phyloP scores from a whole-genome alignment of 768 basidiomycete genomes.

The Suillus decipiens region DNA sequence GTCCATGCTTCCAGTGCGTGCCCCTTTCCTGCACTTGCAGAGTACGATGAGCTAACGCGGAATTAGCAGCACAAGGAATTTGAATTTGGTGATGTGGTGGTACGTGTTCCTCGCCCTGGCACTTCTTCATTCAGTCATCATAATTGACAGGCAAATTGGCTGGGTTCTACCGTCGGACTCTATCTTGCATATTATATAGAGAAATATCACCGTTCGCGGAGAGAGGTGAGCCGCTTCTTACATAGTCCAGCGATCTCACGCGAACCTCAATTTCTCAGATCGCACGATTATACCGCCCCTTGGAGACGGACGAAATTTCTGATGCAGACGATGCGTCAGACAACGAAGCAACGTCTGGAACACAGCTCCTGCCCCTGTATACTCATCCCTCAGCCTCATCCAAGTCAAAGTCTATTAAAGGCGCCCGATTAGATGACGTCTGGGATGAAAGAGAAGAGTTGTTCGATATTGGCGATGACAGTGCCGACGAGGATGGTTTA shows the following conservation, averaged over 20 bases:
- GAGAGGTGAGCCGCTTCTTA: constrained; percentile 54
- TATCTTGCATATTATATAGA: constrained; percentile 69
- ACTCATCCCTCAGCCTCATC: constrained; percentile 18
- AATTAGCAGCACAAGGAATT: constrained; percentile 73
- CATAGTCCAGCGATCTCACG: background rate
- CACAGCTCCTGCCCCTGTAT: constrained; percentile 63
- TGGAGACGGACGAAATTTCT: constrained; percentile 51
- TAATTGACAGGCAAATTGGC: constrained; percentile 65
- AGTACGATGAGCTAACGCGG: constrained; percentile 9
- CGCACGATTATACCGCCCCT: constrained; percentile 73
- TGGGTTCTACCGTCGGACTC: constrained; percentile 72
- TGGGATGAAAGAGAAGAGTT: constrained; percentile 82
- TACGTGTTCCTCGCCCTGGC: constrained; percentile 36
- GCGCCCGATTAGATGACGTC: constrained; percentile 53
- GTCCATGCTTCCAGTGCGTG: constrained; percentile 67
- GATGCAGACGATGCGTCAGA: constrained; percentile 51
- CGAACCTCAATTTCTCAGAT: constrained; percentile 47
- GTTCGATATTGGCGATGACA: constrained; percentile 67
- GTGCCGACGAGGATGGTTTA: constrained; percentile 51
- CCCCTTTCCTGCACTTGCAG: constrained; percentile 6
- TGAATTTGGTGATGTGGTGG: constrained; percentile 70
- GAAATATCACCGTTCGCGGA: constrained; percentile 72
- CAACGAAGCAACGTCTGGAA: constrained; percentile 45
- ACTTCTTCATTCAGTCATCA: constrained; percentile 14
- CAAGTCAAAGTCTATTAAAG: constrained; percentile 34